These are phyloP conservation scores for Salix caprea DNA, from an alignment of 345 rosid genomes.

Conservation along the genomic window DNA sequence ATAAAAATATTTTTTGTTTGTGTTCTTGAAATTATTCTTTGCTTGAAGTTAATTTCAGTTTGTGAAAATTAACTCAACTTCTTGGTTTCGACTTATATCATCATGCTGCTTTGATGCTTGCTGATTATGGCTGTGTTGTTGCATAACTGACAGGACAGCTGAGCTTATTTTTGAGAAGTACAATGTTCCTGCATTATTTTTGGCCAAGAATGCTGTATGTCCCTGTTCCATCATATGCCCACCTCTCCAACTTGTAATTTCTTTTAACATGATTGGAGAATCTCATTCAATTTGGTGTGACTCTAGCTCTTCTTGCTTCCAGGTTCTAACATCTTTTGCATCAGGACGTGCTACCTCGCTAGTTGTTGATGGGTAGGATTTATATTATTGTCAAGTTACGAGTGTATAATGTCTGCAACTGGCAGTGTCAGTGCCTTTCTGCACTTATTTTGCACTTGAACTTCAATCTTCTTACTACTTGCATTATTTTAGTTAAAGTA, in stretches of 20 bases:
- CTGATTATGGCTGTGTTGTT: conserved; percentile 4
- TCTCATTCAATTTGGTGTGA: conserved; percentile 6
- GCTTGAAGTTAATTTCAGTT: not conserved
- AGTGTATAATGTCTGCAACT: not conserved
- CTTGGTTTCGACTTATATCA: not conserved
- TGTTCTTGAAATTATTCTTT: not conserved
- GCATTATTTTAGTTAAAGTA: not conserved
- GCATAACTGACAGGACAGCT: conserved; percentile 58
- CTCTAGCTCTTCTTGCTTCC: conserved; percentile 22
- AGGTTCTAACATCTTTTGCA: conserved; percentile 98
- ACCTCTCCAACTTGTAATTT: conserved; percentile 1
- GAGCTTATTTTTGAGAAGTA: conserved; percentile 98
- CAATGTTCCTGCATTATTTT: conserved; percentile 89
- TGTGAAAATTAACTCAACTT: not conserved
- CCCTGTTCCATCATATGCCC: conserved; percentile 14
- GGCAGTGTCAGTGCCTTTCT: not conserved
- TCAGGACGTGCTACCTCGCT: conserved; percentile 98
- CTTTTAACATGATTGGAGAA: not conserved
- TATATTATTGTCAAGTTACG: not conserved
- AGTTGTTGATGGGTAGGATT: conserved; percentile 80
- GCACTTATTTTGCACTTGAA: not conserved
- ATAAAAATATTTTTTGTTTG: not conserved
- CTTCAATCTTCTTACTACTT: not conserved
- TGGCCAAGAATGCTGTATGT: conserved; percentile 96
- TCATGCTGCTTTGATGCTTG: not conserved